Conservation (phyloP, 257 asterid genomes). For the Asclepias syriaca region DNA sequence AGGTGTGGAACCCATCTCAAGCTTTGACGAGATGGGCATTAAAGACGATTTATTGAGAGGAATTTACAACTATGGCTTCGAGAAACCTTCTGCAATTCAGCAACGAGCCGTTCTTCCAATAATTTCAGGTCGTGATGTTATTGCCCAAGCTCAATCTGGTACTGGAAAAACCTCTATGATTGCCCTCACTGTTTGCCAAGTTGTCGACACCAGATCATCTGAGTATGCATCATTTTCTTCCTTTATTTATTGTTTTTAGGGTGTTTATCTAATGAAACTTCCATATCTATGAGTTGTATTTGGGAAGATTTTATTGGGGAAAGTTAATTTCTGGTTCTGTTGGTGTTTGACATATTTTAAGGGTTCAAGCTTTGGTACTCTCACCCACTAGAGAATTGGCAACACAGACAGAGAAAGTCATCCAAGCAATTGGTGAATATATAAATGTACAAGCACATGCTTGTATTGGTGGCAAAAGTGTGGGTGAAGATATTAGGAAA, state of each 20-base stretch:
- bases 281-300: background rate
- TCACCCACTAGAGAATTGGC: slow-evolving; percentile 99
- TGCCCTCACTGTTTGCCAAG: slow-evolving; percentile 84
- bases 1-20: slow-evolving; percentile 77
- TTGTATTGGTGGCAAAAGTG: slow-evolving; percentile 95
- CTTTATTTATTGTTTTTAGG: background rate
- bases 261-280: no score
- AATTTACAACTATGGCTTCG: slow-evolving; percentile 75
- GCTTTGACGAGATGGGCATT: slow-evolving; percentile 87
- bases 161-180: slow-evolving; percentile 95
- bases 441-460: slow-evolving; percentile 92
- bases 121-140: slow-evolving; percentile 80
- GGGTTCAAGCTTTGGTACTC: slow-evolving; percentile 93
- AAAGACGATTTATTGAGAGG: slow-evolving; percentile 79
- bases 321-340: slow-evolving; percentile 4
- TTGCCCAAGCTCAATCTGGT: slow-evolving; percentile 92
- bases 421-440: slow-evolving; percentile 81
- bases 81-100: slow-evolving; percentile 91
- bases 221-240: slow-evolving; percentile 43
- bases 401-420: slow-evolving; percentile 86
- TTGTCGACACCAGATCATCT: slow-evolving; percentile 80
- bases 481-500: slow-evolving; percentile 90
- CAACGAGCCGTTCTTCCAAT: slow-evolving; percentile 84
- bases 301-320: background rate
- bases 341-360: slow-evolving; percentile 14